Evolutionary conservation across 1,139 yeast species (phyloP).

Genomic region (Candida freyschussii): DNA sequence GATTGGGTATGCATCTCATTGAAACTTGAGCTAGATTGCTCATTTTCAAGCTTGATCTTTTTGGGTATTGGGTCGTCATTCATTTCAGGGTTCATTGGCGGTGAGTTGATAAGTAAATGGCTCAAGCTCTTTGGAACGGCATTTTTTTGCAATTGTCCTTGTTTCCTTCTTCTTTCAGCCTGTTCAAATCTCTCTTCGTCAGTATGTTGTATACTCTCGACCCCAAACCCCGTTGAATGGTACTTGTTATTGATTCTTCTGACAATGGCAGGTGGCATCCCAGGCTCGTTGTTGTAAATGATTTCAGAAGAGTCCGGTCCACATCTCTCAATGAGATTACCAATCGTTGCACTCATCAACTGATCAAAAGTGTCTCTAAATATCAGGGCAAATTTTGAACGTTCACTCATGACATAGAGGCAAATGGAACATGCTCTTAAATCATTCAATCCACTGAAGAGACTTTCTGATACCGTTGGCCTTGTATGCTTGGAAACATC

Average conservation of each 20-base stretch:
- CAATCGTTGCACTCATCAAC: conserved; percentile 52
- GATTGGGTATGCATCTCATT: too few species aligned
- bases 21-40: neutral
- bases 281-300: conserved; percentile 35
- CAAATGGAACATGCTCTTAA: conserved; percentile 55
- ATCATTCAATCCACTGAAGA: conserved; percentile 50
- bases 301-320: conserved; percentile 52
- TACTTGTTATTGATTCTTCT: conserved; percentile 29
- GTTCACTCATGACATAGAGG: conserved; percentile 56
- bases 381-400: conserved; percentile 50
- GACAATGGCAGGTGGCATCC: conserved; percentile 52
- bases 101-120: conserved; percentile 35
- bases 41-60: conserved; percentile 9
- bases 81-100: conserved; percentile 11
- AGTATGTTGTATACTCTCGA: conserved; percentile 28
- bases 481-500: conserved; percentile 50
- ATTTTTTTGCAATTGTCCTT: conserved; percentile 41
- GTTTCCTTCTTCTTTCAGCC: conserved; percentile 39
- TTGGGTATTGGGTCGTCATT: conserved; percentile 10
- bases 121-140: conserved; percentile 47
- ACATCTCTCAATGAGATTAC: conserved; percentile 47
- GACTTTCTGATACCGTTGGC: conserved; percentile 45
- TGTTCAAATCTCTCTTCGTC: conserved; percentile 42
- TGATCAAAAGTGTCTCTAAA: conserved; percentile 61
- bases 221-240: conserved; percentile 25